Percentiles rank a stretch among this genome's conserved stretches.
These are phyloP conservation scores for Favolaschia claudopus DNA, from an alignment of 768 basidiomycete genomes.

Conservation along the genomic window DNA sequence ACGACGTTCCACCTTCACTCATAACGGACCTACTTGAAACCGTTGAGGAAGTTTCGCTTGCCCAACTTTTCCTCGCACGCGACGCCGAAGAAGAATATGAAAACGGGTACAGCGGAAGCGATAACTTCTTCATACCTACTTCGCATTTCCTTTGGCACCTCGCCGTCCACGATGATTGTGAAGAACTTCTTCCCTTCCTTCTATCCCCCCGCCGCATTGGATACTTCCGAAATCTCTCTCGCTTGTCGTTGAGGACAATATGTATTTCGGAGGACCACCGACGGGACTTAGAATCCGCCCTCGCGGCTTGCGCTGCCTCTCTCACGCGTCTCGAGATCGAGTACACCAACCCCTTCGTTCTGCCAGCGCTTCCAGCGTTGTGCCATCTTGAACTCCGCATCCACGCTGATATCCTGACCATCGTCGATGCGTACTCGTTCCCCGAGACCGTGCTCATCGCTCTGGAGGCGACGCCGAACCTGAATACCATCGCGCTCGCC, in stretches of 20 bases:
- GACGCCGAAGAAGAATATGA: neutral
- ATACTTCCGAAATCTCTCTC: neutral
- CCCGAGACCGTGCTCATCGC: neutral
- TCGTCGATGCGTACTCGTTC: neutral
- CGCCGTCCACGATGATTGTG: neutral
- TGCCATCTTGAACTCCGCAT: neutral
- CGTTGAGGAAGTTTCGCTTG: neutral
- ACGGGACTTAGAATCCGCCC: neutral
- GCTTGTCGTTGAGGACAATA: neutral
- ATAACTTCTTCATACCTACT: too few species aligned
- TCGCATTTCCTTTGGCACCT: neutral
- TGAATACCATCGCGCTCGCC: neutral
- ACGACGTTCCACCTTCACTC: neutral
- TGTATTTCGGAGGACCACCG: neutral
- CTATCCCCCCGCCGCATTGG: neutral
- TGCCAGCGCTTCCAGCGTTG: neutral
- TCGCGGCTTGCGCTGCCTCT: neutral
- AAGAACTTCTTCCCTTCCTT: neutral
- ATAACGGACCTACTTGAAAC: neutral
- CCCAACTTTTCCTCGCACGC: neutral
- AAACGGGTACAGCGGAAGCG: too few species aligned
- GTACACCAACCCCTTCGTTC: neutral
- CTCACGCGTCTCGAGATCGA: neutral
- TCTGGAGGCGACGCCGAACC: neutral
- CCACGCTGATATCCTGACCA: neutral